Evolutionary conservation across 768 basidiomycete species (phyloP).

Genomic region (Leccinum sublutescens): DNA sequence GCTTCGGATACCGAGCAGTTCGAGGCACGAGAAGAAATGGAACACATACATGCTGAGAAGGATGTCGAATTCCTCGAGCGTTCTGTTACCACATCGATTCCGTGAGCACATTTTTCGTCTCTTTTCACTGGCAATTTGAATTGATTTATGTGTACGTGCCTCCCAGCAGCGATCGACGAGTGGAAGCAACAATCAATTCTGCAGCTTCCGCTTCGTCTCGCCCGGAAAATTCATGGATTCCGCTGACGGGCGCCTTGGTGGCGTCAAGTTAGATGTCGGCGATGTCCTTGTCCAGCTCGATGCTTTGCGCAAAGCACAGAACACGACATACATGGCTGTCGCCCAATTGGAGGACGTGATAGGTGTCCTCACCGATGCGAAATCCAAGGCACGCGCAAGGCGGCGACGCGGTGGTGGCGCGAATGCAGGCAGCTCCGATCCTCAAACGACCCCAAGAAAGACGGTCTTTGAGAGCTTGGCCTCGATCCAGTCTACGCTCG

Average conservation of each 20-base stretch:
- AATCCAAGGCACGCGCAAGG: background rate
- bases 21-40: background rate
- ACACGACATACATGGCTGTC: slow-evolving; percentile 7
- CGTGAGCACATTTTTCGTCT: background rate
- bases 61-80: background rate
- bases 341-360: slow-evolving; percentile 14
- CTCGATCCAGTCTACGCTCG: slow-evolving; percentile 22
- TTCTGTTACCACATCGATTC: background rate
- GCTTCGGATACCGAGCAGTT: background rate
- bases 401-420: background rate
- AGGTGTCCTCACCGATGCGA: slow-evolving; percentile 3
- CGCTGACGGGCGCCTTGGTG: background rate
- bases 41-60: background rate
- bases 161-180: background rate
- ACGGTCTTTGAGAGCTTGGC: slow-evolving; percentile 15
- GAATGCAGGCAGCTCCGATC: background rate
- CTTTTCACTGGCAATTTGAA: background rate
- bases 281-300: slow-evolving; percentile 18
- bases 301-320: slow-evolving; percentile 14
- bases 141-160: background rate
- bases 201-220: background rate
- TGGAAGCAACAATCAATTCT: background rate
- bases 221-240: background rate
- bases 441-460: background rate
- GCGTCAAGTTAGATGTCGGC: slow-evolving; percentile 13